phyloP scores from a whole-genome alignment of 805 yeast genomes.

The Saccharomycopsis fermentans region DNA sequence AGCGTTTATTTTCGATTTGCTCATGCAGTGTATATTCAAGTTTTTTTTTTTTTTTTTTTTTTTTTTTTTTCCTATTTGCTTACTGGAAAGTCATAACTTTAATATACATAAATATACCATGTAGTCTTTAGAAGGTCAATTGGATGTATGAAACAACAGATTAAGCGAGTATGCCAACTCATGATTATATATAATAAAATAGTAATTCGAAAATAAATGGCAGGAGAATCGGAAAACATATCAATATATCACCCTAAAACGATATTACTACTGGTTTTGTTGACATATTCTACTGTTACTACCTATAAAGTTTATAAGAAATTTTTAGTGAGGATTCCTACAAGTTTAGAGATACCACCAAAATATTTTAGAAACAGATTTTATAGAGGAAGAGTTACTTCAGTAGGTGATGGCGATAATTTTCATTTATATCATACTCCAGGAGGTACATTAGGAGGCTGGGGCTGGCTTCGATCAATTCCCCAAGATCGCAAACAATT shows the following conservation, averaged over 20 bases:
- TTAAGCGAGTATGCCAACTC: too few species aligned
- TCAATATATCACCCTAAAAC: constrained; percentile 20
- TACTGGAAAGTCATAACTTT: too few species aligned
- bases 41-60: not conserved
- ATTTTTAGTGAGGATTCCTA: constrained; percentile 40
- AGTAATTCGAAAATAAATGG: not conserved
- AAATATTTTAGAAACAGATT: constrained; percentile 33
- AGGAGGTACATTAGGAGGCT: constrained; percentile 78
- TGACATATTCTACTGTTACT: constrained; percentile 33
- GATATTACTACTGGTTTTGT: constrained; percentile 24
- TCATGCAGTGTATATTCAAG: too few species aligned
- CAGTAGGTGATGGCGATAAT: constrained; percentile 95
- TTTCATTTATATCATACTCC: constrained; percentile 90
- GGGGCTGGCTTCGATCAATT: constrained; percentile 78
- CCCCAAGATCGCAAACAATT: constrained; percentile 21
- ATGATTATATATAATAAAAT: not conserved
- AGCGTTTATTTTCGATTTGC: not conserved
- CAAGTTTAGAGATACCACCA: constrained; percentile 41
- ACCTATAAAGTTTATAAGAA: constrained; percentile 35
- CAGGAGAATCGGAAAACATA: constrained; percentile 2
- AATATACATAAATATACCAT: too few species aligned
- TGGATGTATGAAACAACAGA: too few species aligned
- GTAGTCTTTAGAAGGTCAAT: too few species aligned
- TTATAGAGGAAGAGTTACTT: constrained; percentile 64
- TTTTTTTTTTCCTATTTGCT: not conserved